These are phyloP conservation scores for Nakaseomyces delphensis DNA, from an alignment of 1,139 yeast species.

Conservation along the genomic window DNA sequence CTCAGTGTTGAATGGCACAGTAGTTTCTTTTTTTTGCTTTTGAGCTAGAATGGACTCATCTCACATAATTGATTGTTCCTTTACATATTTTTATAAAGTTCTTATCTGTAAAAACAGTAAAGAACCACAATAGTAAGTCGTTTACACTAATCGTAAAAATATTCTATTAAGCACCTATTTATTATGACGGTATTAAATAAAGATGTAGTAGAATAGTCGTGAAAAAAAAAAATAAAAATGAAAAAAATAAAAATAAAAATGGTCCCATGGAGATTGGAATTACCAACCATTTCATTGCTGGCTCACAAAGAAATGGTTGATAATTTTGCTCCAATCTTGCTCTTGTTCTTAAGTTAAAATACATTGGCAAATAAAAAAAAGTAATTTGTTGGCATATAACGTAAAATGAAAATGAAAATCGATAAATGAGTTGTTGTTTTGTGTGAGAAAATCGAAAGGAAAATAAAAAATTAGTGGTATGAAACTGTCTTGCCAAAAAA, in stretches of 20 bases:
- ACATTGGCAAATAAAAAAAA: background rate
- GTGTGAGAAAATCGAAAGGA: background rate
- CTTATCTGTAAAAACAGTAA: no score
- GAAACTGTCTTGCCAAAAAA: no score
- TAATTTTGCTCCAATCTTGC: background rate
- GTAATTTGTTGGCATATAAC: background rate
- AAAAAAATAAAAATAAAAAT: background rate
- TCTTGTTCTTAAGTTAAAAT: slow-evolving; percentile 1
- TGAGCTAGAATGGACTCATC: no score
- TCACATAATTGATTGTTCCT: no score
- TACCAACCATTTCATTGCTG: background rate
- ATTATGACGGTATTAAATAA: background rate
- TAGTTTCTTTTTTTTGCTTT: no score
- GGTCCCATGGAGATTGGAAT: background rate
- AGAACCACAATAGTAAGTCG: no score
- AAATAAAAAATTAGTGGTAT: background rate
- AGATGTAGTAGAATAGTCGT: background rate
- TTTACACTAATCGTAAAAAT: no score
- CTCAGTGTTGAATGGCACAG: no score
- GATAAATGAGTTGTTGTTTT: background rate
- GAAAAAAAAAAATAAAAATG: background rate
- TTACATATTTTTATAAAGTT: no score
- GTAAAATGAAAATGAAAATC: slow-evolving; percentile 3
- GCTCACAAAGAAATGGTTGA: background rate
- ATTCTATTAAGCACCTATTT: no score